Base-by-base conservation (phyloP, 2,329 filamentous ascomycete species). In the Dactylellina drechsleri region DNA sequence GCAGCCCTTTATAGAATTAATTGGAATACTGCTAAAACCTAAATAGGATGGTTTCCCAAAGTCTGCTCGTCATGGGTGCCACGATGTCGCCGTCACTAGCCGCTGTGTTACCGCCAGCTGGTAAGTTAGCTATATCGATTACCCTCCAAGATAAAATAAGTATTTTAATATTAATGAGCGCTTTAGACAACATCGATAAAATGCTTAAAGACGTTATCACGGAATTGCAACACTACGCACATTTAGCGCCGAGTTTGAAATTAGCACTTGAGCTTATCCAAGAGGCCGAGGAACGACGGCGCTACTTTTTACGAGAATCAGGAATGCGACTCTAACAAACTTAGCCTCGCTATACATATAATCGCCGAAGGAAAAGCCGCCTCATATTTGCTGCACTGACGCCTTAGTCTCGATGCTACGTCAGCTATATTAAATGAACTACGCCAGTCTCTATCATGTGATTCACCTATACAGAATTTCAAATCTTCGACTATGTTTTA, bases 201-300 rank as follows among this genome's bases (percentile, higher is more conserved):
- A 92, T 94, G 78, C 92, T 94, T 82, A 89, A 89, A 79, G 88
- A 91, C 68, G 91, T 94, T 54, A 87, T 93, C 53, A 84, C 88
- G 73, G 92, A 94, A 80, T 88, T 93, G 73, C 89, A 92, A 80
- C 86, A 88, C 77, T 91, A 92, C 80, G 87, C 90, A 0, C 87
- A 90, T 77, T 84, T 95, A 36, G 91, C 92, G 2, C 92, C 92
- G 4, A 93, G 91, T 79, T 84, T 94, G 36, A 87, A 86, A 77
- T 84, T 94, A 58, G 89, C 90, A n/a, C 89, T 90, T 20, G 91
- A 94, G 80, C 92, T 94, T 74, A 87, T 94, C 80, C 88, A 90
- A 70, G 91, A 94, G 81, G 91, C 92, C 6, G 91, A 91, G 81
- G 87, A 89, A 78, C 87, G 91, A 77, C 85, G 91, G 78, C 88